Evolutionary conservation across 306 rosid species (phyloP).

Genomic region (Pachyrhizus erosus): DNA sequence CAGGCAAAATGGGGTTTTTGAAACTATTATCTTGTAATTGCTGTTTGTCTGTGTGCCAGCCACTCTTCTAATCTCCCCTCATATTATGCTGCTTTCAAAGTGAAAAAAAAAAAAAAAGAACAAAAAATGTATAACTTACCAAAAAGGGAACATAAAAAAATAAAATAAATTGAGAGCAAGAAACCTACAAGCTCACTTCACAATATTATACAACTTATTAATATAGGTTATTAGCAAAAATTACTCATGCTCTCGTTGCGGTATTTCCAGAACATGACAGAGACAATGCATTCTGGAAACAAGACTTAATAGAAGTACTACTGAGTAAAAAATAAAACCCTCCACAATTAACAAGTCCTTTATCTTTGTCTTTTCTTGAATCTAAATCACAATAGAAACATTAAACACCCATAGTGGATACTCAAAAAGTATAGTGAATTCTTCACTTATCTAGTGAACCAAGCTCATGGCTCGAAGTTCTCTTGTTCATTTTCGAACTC

Average conservation of each 20-base stretch:
- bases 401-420: constrained; percentile 26
- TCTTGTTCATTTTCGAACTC: constrained; percentile 57
- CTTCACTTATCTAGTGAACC: constrained; percentile 42
- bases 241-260: constrained; percentile 34
- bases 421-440: constrained; percentile 45
- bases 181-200: constrained; percentile 30
- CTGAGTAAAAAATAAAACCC: constrained; percentile 10
- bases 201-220: constrained; percentile 39
- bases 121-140: background rate
- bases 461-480: constrained; percentile 67
- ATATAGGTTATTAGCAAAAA: constrained; percentile 42
- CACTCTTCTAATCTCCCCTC: background rate
- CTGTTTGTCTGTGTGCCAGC: background rate
- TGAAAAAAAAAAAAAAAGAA: background rate
- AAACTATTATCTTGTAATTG: background rate
- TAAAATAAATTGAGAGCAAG: background rate
- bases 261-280: constrained; percentile 31
- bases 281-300: constrained; percentile 35
- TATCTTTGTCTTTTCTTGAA: constrained; percentile 39
- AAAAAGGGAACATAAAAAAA: background rate
- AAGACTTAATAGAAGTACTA: constrained; percentile 19
- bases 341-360: constrained; percentile 32
- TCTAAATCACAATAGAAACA: constrained; percentile 50
- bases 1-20: background rate
- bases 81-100: constrained; percentile 9